Percentiles rank a stretch among this genome's conserved stretches.
Evolutionary conservation across 495 filamentous ascomycete genomes (phyloP).

Genomic region (Saxophila tyrrhenica): DNA sequence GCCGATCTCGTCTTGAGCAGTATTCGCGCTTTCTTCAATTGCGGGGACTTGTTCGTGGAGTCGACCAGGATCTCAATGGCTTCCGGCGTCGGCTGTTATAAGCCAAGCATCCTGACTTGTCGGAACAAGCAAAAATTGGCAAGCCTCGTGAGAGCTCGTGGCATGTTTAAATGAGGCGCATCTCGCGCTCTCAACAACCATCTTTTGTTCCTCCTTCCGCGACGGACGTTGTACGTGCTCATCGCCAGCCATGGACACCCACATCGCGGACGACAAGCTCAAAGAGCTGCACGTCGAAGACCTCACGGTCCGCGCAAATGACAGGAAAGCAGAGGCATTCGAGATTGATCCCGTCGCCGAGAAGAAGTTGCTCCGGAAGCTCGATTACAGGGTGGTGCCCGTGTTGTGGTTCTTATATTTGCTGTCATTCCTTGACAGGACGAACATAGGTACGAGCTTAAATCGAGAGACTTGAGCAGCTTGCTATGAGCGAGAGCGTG

Average conservation of each 20-base stretch:
- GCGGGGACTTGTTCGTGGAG: neutral
- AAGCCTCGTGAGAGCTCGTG: neutral
- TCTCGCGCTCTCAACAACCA: too few species aligned
- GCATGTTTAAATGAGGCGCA: neutral
- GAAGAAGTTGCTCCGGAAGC: conserved; percentile 24
- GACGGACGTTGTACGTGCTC: too few species aligned
- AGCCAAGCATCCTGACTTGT: too few species aligned
- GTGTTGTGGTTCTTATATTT: conserved; percentile 35
- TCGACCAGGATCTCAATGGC: too few species aligned
- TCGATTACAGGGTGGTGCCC: conserved; percentile 27
- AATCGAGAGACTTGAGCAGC: too few species aligned
- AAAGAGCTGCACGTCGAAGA: conserved; percentile 16
- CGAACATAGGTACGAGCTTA: conserved; percentile 37
- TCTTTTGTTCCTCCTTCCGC: too few species aligned
- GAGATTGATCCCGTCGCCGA: conserved; percentile 23
- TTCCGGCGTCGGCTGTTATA: too few species aligned
- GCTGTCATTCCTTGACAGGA: conserved; percentile 40
- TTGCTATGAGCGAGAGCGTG: too few species aligned
- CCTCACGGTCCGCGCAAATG: conserved; percentile 12
- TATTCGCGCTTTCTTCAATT: neutral
- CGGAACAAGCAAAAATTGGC: neutral
- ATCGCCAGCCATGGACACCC: conserved; percentile 13
- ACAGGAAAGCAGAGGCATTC: conserved; percentile 1
- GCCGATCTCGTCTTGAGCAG: neutral
- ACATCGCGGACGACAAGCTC: conserved; percentile 16